phyloP scores from a whole-genome alignment of 139 green algal species.

The Asterochloris sp. region DNA sequence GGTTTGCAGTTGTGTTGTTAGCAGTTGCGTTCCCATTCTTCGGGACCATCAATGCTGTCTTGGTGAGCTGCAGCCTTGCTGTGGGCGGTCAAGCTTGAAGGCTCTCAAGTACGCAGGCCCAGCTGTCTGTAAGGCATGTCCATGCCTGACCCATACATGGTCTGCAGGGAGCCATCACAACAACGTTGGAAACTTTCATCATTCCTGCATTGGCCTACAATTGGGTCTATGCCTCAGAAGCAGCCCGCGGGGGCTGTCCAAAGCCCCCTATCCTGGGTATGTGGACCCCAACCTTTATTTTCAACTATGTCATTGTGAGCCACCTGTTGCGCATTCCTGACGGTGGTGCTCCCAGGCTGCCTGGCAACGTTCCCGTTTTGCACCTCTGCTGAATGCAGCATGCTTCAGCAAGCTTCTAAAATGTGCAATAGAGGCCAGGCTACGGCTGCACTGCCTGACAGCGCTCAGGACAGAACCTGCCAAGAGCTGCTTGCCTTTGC shows the following conservation, averaged over 20 bases:
- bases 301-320: not conserved
- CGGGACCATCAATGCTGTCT: conserved; percentile 25
- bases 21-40: conserved; percentile 30
- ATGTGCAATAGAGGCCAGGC: not conserved
- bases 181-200: conserved; percentile 32
- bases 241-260: not conserved
- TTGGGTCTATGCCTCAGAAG: conserved; percentile 1
- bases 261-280: not conserved
- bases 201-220: conserved; percentile 26
- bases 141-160: too few species aligned
- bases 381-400: not conserved
- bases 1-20: conserved; percentile 7
- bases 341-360: not conserved
- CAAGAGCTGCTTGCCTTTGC: not conserved
- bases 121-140: too few species aligned
- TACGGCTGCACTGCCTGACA: not conserved
- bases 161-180: conserved; percentile 12
- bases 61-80: not conserved
- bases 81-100: too few species aligned
- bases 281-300: too few species aligned
- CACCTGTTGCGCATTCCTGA: not conserved
- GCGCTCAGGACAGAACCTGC: not conserved
- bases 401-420: not conserved
- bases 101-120: too few species aligned
- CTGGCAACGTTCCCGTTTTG: not conserved